Conservation (phyloP, 306 rosid species). For the Chamaecrista fasciculata region DNA sequence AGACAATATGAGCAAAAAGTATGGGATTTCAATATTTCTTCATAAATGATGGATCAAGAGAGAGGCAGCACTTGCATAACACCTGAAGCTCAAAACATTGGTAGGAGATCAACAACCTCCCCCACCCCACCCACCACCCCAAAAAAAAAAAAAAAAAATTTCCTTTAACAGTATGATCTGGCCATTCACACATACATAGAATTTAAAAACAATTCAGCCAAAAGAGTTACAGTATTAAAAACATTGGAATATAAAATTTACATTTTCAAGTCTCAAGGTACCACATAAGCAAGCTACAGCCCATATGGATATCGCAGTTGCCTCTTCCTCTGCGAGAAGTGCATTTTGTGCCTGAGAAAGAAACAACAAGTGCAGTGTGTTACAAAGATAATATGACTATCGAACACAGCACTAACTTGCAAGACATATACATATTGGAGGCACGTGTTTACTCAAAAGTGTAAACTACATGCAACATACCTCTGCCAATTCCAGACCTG, state of each 20-base stretch:
- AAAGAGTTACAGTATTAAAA: slow-evolving; percentile 17
- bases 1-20: background rate
- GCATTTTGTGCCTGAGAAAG: slow-evolving; percentile 71
- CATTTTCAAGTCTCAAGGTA: slow-evolving; percentile 92
- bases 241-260: slow-evolving; percentile 39
- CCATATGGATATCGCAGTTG: slow-evolving; percentile 87
- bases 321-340: slow-evolving; percentile 89
- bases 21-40: background rate
- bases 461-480: slow-evolving; percentile 41
- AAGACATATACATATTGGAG: slow-evolving; percentile 1
- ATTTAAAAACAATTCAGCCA: slow-evolving; percentile 7
- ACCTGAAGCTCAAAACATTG: background rate
- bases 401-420: slow-evolving; percentile 3
- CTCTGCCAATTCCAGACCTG: slow-evolving; percentile 78
- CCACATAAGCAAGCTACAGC: slow-evolving; percentile 94
- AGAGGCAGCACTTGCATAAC: background rate
- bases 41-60: background rate
- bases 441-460: slow-evolving; percentile 12
- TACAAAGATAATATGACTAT: background rate
- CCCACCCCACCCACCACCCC: too few relatives aligned
- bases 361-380: slow-evolving; percentile 27
- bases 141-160: too few relatives aligned
- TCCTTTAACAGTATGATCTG: slow-evolving; percentile 15
- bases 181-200: background rate
- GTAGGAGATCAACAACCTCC: background rate